Conservation (phyloP, 1,139 yeast species). For the Yamadazyma sp. region DNA sequence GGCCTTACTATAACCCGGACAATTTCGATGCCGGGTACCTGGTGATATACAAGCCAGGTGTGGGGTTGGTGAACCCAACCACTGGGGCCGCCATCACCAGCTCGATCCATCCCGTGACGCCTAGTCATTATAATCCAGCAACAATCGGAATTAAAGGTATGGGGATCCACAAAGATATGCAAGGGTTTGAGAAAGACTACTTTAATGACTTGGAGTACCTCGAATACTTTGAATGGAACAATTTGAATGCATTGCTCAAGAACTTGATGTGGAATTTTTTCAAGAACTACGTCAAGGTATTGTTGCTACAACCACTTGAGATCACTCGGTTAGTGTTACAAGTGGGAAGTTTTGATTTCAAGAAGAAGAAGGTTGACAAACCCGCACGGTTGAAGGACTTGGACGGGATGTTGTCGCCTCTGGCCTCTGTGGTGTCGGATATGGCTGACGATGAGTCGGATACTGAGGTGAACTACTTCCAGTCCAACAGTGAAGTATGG, state of each 20-base stretch:
- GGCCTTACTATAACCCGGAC: slow-evolving; percentile 76
- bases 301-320: slow-evolving; percentile 86
- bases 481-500: slow-evolving; percentile 15
- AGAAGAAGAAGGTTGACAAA: slow-evolving; percentile 5
- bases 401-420: not conserved
- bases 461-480: slow-evolving; percentile 60
- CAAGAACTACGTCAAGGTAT: slow-evolving; percentile 64
- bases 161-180: slow-evolving; percentile 4
- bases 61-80: slow-evolving; percentile 51
- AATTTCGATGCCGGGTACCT: slow-evolving; percentile 68
- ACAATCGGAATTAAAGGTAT: slow-evolving; percentile 16
- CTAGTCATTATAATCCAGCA: slow-evolving; percentile 16
- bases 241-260: slow-evolving; percentile 53
- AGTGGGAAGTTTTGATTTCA: slow-evolving; percentile 59
- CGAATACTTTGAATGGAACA: slow-evolving; percentile 62
- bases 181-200: slow-evolving; percentile 40
- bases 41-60: slow-evolving; percentile 59
- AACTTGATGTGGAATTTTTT: slow-evolving; percentile 60
- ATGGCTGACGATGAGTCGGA: slow-evolving; percentile 27
- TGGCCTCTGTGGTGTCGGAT: not conserved
- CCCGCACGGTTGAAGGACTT: not conserved
- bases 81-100: slow-evolving; percentile 34
- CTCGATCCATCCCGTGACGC: slow-evolving; percentile 17
- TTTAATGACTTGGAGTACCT: slow-evolving; percentile 65
- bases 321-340: slow-evolving; percentile 77